Evolutionary conservation across 2,329 filamentous ascomycete species (phyloP).

Genomic region (Gliomastix tumulicola): DNA sequence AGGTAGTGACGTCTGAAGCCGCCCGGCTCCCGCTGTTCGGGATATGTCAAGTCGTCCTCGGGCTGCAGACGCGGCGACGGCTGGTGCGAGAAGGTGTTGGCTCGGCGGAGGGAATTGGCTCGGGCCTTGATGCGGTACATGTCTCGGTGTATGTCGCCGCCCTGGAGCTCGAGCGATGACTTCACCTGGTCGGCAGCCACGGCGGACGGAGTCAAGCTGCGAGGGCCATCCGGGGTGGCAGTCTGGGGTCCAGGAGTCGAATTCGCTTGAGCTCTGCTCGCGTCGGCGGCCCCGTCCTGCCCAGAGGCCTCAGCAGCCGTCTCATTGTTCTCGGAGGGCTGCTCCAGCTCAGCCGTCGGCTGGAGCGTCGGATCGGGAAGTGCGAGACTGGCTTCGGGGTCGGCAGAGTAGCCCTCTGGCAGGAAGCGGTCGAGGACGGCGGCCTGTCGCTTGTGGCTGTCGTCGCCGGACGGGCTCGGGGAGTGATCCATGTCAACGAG

Average conservation of each 20-base stretch:
- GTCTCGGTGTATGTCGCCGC: slow-evolving; percentile 72
- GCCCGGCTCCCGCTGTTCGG: slow-evolving; percentile 34
- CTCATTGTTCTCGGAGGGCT: slow-evolving; percentile 2
- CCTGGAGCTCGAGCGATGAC: slow-evolving; percentile 65
- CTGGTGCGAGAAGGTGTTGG: slow-evolving; percentile 61
- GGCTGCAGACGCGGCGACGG: slow-evolving; percentile 20
- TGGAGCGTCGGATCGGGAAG: slow-evolving; percentile 5
- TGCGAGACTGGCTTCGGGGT: slow-evolving; percentile 24
- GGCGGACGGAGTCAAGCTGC: background rate
- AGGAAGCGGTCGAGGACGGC: slow-evolving; percentile 28
- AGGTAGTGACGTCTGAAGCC: slow-evolving; percentile 39
- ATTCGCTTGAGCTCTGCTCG: too few relatives aligned
- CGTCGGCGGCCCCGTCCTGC: too few relatives aligned
- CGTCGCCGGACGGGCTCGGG: too few relatives aligned
- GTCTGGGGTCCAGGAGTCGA: too few relatives aligned
- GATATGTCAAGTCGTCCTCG: slow-evolving; percentile 20
- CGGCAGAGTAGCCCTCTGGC: slow-evolving; percentile 30
- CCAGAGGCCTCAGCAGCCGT: background rate
- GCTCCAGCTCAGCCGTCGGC: slow-evolving; percentile 6
- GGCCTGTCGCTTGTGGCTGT: slow-evolving; percentile 8
- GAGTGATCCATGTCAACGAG: too few relatives aligned
- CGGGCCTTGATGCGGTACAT: slow-evolving; percentile 67
- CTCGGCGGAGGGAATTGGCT: slow-evolving; percentile 41
- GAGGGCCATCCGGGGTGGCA: too few relatives aligned
- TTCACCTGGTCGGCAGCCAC: slow-evolving; percentile 29